A percentile compares a stretch with the other conserved stretches of the same genome.
Evolutionary conservation across 148 eudicot species (phyloP).

Genomic region (Camellia japonica): DNA sequence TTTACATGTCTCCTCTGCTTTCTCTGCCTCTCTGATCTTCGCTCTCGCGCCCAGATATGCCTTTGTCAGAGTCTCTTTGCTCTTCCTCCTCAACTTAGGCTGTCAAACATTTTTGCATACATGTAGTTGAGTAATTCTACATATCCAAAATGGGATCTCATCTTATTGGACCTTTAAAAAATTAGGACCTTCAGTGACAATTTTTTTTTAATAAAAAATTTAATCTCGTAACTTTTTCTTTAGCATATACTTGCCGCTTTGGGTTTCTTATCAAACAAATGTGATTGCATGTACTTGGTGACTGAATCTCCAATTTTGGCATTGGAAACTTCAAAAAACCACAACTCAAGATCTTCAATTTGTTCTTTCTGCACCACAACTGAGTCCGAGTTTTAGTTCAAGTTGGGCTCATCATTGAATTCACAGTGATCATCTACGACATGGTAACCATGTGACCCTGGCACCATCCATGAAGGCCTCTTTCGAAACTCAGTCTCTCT

Average conservation of each 20-base stretch:
- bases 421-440: constrained; percentile 36
- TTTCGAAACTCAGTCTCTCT: constrained; percentile 23
- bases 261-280: constrained; percentile 50
- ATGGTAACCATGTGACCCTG: constrained; percentile 60
- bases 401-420: not conserved
- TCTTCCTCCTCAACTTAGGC: constrained; percentile 43
- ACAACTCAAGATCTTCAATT: constrained; percentile 45
- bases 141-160: no score
- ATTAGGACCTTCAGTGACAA: no score
- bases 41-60: constrained; percentile 48
- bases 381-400: constrained; percentile 29
- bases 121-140: not conserved
- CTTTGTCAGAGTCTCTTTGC: constrained; percentile 60
- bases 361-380: constrained; percentile 68
- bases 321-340: constrained; percentile 65
- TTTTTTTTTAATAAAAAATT: no score
- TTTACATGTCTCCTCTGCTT: constrained; percentile 21
- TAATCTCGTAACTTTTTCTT: no score
- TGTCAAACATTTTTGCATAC: constrained; percentile 10
- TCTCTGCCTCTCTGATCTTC: constrained; percentile 26
- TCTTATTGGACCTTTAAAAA: no score
- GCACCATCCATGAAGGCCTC: constrained; percentile 61
- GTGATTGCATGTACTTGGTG: constrained; percentile 50
- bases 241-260: constrained; percentile 32
- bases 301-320: constrained; percentile 35